Base-by-base conservation (phyloP, 768 basidiomycete species). In the Favolaschia claudopus region DNA sequence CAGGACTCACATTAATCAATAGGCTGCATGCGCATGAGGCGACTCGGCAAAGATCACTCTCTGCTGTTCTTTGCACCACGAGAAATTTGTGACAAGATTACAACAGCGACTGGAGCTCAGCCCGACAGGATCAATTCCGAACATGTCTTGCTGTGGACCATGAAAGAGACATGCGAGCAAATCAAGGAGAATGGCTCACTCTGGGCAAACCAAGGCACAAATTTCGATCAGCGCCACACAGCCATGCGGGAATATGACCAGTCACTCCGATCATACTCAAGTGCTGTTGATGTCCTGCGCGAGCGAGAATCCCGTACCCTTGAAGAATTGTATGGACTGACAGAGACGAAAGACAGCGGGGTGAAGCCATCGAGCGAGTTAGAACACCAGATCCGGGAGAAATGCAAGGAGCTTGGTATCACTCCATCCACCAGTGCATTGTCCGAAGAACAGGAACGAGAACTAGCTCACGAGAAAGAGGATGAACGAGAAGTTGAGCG, bases 1-100 rank as follows among this genome's bases (percentile, higher is more conserved):
- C 7, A 37, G 33, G 49, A 38, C 33, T 60, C 25, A 54, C 25
- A n/a, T 36, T 27, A 28, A 56, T 37, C 24, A 28, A 15, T 49
- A 83, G 82, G 82, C 6, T 82, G 81, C 52, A 84, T 84, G 82
- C 73, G 82, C 9, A 79, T 84, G 82, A 73, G 83, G 2, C 74
- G 77, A 61, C 72, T 84, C 1, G 83, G 83, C 13, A 61, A 70
- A 17, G 79, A 77, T 0, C 82, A 84, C 44, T 78, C 82, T 3
- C 64, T 83, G n/a, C 68, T 78, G 52, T 83, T 84, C 62, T 79
- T 81, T 42, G 82, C 79, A 10, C 76, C 82, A 7, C 63, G 67
- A 0, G 80, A 82, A 40, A 70, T 82, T 5, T 75, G 79, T 48
- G 60, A 62, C 10, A 46, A 58, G 1, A 80, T 84, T 50, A 76